phyloP scores from a whole-genome alignment of 1,284 basidiomycete species.

The Ustilago tritici region DNA sequence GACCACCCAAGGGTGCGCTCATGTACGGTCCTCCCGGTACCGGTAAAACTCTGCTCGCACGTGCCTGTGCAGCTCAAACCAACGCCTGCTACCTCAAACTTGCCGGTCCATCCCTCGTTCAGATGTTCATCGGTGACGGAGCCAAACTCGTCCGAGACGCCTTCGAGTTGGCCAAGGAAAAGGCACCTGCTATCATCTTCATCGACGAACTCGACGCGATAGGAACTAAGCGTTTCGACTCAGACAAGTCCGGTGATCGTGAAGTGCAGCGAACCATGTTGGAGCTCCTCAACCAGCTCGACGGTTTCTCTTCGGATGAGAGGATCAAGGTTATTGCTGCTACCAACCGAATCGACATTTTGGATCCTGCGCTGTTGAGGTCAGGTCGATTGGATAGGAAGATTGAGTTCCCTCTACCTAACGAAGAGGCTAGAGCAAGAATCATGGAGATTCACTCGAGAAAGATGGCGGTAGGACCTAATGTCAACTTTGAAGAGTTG shows the following conservation, averaged over 20 bases:
- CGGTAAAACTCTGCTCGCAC: constrained; percentile 94
- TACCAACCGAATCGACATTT: constrained; percentile 98
- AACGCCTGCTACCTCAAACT: constrained; percentile 84
- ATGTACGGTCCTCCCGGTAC: constrained; percentile 89
- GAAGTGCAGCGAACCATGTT: constrained; percentile 99
- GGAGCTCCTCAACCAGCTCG: constrained; percentile 90
- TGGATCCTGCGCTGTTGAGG: constrained; percentile 82
- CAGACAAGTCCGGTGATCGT: constrained; percentile 95
- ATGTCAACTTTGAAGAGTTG: constrained; percentile 82
- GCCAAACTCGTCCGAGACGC: constrained; percentile 97
- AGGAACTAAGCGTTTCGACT: constrained; percentile 98
- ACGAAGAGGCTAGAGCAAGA: constrained; percentile 79
- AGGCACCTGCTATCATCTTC: constrained; percentile 97
- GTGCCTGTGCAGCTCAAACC: constrained; percentile 87
- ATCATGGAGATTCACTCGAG: constrained; percentile 86
- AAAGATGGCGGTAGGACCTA: constrained; percentile 86
- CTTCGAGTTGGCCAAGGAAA: constrained; percentile 96
- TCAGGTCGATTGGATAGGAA: constrained; percentile 82
- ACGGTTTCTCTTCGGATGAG: constrained; percentile 88
- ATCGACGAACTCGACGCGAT: constrained; percentile 99
- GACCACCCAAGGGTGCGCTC: constrained; percentile 80
- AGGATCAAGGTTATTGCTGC: constrained; percentile 99
- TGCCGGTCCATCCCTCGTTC: constrained; percentile 81
- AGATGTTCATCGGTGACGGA: constrained; percentile 94
- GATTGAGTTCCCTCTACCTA: constrained; percentile 84